Evolutionary conservation across 306 rosid species (phyloP).

Genomic region (Rosa multiflora): DNA sequence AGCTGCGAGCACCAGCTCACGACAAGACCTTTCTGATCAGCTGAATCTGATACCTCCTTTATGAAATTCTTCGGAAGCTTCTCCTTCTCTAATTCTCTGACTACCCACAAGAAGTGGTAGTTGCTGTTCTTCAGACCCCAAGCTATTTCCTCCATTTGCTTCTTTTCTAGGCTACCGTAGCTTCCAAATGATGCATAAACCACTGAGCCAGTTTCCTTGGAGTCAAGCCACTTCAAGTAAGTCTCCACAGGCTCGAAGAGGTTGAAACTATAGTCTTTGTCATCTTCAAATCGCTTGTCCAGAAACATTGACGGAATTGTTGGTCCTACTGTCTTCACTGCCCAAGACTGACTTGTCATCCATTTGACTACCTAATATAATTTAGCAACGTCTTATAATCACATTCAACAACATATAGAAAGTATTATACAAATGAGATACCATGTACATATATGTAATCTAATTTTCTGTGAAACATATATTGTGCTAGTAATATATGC

Average conservation of each 20-base stretch:
- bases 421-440: no score
- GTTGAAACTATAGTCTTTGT: background rate
- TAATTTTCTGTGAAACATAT: no score
- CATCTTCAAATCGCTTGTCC: background rate
- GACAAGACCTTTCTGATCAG: constrained; percentile 12
- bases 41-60: constrained; percentile 2
- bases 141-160: background rate
- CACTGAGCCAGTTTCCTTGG: background rate
- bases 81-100: background rate
- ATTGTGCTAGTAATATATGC: no score
- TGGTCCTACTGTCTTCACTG: background rate
- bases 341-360: background rate
- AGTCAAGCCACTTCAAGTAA: background rate
- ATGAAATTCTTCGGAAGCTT: constrained; percentile 28
- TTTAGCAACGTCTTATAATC: no score
- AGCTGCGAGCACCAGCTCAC: constrained; percentile 33
- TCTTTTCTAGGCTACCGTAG: background rate
- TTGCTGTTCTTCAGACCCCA: background rate
- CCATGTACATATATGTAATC: no score
- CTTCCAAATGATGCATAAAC: background rate
- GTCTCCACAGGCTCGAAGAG: background rate
- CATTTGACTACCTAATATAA: background rate
- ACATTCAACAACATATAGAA: no score
- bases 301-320: background rate
- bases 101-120: background rate